phyloP scores from a whole-genome alignment of 257 asterid genomes.

The Petunia secreta region DNA sequence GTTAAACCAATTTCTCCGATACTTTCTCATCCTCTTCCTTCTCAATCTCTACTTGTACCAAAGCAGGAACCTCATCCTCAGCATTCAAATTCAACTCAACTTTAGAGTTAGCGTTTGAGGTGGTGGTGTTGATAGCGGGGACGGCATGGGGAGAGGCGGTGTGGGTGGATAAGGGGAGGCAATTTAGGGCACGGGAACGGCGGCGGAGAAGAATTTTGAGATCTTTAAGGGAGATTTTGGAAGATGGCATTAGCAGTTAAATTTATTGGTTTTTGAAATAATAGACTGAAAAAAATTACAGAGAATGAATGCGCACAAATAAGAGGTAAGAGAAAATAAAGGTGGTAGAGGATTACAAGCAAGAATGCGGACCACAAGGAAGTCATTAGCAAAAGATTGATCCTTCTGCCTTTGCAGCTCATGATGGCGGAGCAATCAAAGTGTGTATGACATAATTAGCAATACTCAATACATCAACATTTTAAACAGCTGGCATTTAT shows the following conservation, averaged over 20 bases:
- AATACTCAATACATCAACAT: background rate
- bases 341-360: background rate
- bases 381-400: background rate
- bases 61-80: constrained; percentile 33
- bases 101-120: constrained; percentile 47
- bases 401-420: background rate
- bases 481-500: background rate
- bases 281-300: background rate
- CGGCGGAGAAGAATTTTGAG: no score
- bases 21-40: constrained; percentile 23
- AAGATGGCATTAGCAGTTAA: background rate
- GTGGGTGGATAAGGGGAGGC: background rate
- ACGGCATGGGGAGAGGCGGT: background rate
- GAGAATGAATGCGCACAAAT: constrained; percentile 6
- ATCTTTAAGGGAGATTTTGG: no score
- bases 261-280: background rate
- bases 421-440: background rate
- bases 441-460: background rate
- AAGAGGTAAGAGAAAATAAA: constrained; percentile 10
- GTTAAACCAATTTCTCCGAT: constrained; percentile 20
- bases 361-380: no score
- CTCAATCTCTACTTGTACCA: constrained; percentile 17
- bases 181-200: no score
- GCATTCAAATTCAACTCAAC: constrained; percentile 22
- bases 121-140: constrained; percentile 27